Evolutionary conservation across 495 filamentous ascomycete genomes (phyloP).

Genomic region (Achaetomiella virescens): DNA sequence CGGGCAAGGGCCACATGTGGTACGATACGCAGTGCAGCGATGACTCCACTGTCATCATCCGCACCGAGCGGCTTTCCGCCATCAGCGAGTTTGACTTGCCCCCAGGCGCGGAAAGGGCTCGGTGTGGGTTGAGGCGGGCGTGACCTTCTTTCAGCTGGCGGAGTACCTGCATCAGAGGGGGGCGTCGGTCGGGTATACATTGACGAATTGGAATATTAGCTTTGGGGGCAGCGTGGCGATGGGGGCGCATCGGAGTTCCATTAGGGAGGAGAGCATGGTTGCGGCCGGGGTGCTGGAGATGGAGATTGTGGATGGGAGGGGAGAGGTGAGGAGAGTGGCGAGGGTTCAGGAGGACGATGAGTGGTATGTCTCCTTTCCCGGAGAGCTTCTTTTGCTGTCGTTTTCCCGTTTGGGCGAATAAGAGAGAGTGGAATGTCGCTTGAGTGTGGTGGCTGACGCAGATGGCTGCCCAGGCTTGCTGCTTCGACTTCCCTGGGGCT

Average conservation of each 20-base stretch:
- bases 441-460: too few relatives aligned
- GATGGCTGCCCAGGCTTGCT: conserved; percentile 21
- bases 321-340: conserved; percentile 35
- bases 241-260: conserved; percentile 43
- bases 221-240: conserved; percentile 46
- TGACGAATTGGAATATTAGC: conserved; percentile 50
- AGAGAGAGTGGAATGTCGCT: too few relatives aligned
- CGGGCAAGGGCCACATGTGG: conserved; percentile 47
- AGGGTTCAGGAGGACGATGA: conserved; percentile 36
- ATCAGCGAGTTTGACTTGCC: conserved; percentile 37
- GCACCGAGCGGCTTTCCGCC: conserved; percentile 38
- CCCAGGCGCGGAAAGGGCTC: conserved; percentile 31
- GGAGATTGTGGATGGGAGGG: conserved; percentile 43
- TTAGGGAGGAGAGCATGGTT: conserved; percentile 47
- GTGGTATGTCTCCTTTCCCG: conserved; percentile 33
- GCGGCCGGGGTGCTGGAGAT: conserved; percentile 42
- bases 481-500: conserved; percentile 44
- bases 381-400: too few relatives aligned
- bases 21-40: conserved; percentile 48
- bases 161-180: conserved; percentile 39
- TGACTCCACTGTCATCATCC: conserved; percentile 38
- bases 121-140: conserved; percentile 43
- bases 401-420: too few relatives aligned
- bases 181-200: conserved; percentile 43
- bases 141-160: conserved; percentile 47